phyloP scores from a whole-genome alignment of 1,139 yeast species.

The Blastobotrys proliferans region DNA sequence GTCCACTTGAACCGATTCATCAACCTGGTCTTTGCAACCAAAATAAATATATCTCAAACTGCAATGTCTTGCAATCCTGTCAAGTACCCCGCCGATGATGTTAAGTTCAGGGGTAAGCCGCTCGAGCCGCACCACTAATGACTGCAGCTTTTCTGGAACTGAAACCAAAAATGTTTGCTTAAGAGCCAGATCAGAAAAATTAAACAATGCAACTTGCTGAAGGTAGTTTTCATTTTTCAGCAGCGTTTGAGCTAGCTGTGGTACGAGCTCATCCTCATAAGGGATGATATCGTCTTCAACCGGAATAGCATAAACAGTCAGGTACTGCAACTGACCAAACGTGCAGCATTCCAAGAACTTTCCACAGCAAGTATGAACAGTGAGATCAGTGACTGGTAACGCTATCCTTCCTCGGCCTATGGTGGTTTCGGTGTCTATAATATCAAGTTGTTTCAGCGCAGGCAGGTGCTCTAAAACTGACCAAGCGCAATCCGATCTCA shows the following conservation, averaged over 20 bases:
- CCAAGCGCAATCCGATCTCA: neutral
- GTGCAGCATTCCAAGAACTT: slow-evolving; percentile 3
- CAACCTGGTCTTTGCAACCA: no score
- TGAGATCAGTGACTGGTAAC: neutral
- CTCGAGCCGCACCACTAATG: no score
- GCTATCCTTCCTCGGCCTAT: neutral
- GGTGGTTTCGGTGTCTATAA: neutral
- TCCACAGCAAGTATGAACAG: neutral
- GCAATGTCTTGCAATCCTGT: no score
- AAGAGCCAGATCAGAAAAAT: neutral
- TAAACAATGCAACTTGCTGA: neutral
- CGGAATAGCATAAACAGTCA: neutral
- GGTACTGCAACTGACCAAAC: neutral
- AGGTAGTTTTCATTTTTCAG: neutral
- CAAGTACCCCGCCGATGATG: no score
- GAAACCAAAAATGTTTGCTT: no score
- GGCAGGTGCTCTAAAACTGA: neutral
- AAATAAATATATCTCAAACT: no score
- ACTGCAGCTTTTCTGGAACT: no score
- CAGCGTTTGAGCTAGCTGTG: neutral
- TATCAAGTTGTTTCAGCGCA: neutral
- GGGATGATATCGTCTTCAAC: neutral
- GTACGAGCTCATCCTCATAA: slow-evolving; percentile 1
- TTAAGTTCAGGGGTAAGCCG: no score
- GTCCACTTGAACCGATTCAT: no score